Base-by-base conservation (phyloP, 2,329 filamentous ascomycete genomes). In the Phyllosticta citrichinensis region DNA sequence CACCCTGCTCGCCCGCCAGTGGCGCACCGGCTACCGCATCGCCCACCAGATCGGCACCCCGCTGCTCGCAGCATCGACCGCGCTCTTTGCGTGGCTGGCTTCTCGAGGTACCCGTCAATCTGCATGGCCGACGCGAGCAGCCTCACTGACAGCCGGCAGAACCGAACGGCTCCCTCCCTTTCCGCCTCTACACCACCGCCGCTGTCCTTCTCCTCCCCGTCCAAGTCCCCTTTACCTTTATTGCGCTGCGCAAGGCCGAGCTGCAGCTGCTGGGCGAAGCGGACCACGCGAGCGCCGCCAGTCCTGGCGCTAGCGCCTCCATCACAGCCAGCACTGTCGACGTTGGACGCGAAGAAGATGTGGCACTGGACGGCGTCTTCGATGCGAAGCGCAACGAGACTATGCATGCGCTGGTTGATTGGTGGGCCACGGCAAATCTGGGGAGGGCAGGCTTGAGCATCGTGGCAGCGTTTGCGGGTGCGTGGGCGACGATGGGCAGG, bases 1-100 rank as follows among this genome's bases (percentile, higher is more conserved):
- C 14, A 78, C 78, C 1, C 71, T 84, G 11, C 78, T 84, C 63
- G 79, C 81, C 33, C 75, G 74, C 50, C 83, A 86, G 71, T 86
- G 82, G 82, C 66, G 70, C 62, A 73, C 68, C 51, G 69, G 77
- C 62, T 80, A 74, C 69, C 66, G 69, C 19, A 65, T 67, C 2
- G 79, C 79, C 57, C 74, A 68, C 58, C 63, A 65, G 59, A n/a
- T 56, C 53, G 30, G 40, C 17, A 40, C 55, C 24, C 58, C 58
- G 24, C 75, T 50, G 75, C 79, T 20, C 75, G 77, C 0, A 63
- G 71, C 1, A 62, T 60, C 58, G 2, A 22, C 55, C 4, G 78
- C 9, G 70, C 76, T 5, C 61, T 77, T 78, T 25, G 73, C 77
- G 3, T 81, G 74, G 63, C 73, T 84, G 2, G 78, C 81, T 1